Evolutionary conservation across 768 basidiomycete species (phyloP), one percentile per base, ranked within the genome.

Genomic region (Boletales sp.): DNA sequence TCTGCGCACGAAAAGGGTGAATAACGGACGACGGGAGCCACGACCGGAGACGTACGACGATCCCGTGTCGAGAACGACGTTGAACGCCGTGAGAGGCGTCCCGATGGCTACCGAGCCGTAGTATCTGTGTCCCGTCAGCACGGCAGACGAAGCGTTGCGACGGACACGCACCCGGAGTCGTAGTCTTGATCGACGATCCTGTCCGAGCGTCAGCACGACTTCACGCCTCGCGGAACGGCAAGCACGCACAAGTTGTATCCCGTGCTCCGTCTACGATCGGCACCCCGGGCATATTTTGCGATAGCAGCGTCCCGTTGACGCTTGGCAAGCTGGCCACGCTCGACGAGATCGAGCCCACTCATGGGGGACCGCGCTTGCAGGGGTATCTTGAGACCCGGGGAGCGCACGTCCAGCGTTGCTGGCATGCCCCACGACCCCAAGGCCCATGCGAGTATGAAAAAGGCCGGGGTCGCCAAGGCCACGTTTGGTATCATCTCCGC

Each of bases 141-240:
- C 34, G 38, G 27, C 11, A 13, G 15, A 34, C 34, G 15, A 13
- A 8, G 34, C 4, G 11, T 34, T 7, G 13, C 8, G 9, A 51
- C 24, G 24, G 45, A 2, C 24, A 59, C 74, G 43, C 58, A 82
- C 83, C 77, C 81, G 12, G 85, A 83, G 65, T 90, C 88, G 13
- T 71, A 64, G 35, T 75, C 74, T 66, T 89, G 84, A 58, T 87
- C 82, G 15, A 77, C 74, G 15, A 87, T 65, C 43, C 86, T 89
- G 54, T 13, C 30, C 31, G 34, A 36, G n/a, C 11, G 24, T 60
- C 19, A 62, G 51, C 19, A 37, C 18, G 7, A 18, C 8, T 9
- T 9, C 9, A 30, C 12, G 18, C n/a, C 43, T 15, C 4, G 13
- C 17, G 4, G 12, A 7, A 31, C 6, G 5, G 45, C 29, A 24